phyloP scores from a whole-genome alignment of 345 rosid genomes.

The Populus alba region DNA sequence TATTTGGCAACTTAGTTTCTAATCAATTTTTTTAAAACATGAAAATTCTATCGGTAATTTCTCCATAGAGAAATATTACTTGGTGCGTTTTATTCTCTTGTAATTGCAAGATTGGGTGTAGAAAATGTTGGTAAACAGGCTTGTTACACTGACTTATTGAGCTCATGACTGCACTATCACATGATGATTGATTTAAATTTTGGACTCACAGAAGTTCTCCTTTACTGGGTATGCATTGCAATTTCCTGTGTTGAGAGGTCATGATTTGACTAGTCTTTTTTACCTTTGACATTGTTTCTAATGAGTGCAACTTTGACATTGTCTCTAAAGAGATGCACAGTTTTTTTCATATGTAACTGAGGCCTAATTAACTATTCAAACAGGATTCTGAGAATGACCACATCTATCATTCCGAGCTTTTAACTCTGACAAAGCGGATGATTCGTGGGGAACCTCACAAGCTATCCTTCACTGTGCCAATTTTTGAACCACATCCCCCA shows the following conservation, averaged over 20 bases:
- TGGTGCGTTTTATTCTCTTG: background rate
- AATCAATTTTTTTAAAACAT: background rate
- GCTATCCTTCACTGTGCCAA: constrained; percentile 91
- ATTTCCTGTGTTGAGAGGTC: background rate
- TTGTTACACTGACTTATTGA: background rate
- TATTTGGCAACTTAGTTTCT: background rate
- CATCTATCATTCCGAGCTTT: constrained; percentile 94
- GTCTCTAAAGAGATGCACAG: background rate
- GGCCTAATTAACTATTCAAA: background rate
- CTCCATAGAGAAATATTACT: no score
- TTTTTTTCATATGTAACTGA: constrained; percentile 8
- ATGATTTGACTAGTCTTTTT: background rate
- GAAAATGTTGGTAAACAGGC: no score
- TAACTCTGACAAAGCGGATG: constrained; percentile 79
- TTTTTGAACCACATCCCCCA: constrained; percentile 98
- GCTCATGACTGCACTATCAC: background rate
- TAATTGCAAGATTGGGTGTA: no score
- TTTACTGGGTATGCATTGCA: background rate
- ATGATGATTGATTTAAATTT: background rate
- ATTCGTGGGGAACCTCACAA: constrained; percentile 84
- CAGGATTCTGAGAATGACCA: constrained; percentile 98
- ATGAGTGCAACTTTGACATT: background rate
- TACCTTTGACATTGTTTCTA: background rate
- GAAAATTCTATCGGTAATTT: no score
- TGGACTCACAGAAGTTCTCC: background rate